Percentiles rank a stretch among this genome's conserved stretches.
These are phyloP conservation scores for Suillus sp. DNA, from an alignment of 768 basidiomycete species.

Conservation along the genomic window DNA sequence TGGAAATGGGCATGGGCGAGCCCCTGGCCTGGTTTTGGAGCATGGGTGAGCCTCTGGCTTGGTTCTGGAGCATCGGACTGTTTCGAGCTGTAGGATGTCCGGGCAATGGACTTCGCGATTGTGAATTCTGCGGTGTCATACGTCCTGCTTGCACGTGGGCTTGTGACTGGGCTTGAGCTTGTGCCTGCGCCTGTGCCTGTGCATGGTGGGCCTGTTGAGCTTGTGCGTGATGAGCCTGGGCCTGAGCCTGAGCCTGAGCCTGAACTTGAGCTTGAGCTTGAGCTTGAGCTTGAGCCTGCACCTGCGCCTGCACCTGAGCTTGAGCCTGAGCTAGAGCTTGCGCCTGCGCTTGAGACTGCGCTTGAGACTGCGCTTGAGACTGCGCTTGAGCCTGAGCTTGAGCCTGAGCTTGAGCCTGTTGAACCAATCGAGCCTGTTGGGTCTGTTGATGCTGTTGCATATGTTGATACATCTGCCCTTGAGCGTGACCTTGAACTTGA, in stretches of 20 bases:
- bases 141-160: constrained; percentile 12
- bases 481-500: constrained; percentile 15
- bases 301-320: constrained; percentile 12
- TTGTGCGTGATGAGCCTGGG: constrained; percentile 16
- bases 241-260: constrained; percentile 1
- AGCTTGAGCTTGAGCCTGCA: constrained; percentile 21
- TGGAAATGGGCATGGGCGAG: constrained; percentile 24
- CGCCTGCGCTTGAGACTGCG: constrained; percentile 21
- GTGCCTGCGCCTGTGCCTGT: constrained; percentile 21
- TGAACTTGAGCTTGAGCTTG: constrained; percentile 16
- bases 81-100: constrained; percentile 24
- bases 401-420: constrained; percentile 18
- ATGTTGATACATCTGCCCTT: constrained; percentile 19
- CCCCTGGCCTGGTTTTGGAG: constrained; percentile 17
- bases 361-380: constrained; percentile 18
- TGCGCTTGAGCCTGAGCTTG: constrained; percentile 4
- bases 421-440: constrained; percentile 21
- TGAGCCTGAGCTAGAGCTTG: constrained; percentile 10
- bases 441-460: background rate
- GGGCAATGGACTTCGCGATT: constrained; percentile 20
- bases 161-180: constrained; percentile 23
- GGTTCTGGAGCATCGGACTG: constrained; percentile 41
- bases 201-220: constrained; percentile 27
- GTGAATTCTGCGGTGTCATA: constrained; percentile 31
- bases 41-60: constrained; percentile 35